phyloP scores from a whole-genome alignment of 2,329 filamentous ascomycete genomes.

The Penicillium sp. region DNA sequence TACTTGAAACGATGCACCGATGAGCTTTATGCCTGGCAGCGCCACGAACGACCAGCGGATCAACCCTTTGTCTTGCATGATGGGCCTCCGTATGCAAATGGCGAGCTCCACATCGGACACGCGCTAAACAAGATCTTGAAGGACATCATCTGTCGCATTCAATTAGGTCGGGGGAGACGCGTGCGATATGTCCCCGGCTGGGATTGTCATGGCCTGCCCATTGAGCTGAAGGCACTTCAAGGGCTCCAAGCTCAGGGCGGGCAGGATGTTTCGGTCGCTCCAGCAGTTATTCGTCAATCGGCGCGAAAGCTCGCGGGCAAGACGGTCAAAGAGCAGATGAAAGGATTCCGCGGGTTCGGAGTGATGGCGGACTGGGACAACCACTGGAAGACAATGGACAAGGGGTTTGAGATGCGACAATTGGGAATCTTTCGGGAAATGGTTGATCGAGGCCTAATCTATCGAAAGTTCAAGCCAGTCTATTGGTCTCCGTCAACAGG shows the following conservation, averaged over 20 bases:
- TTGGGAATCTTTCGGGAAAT: conserved; percentile 56
- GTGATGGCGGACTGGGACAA: conserved; percentile 61
- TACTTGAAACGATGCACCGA: conserved; percentile 75
- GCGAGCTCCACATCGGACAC: conserved; percentile 83
- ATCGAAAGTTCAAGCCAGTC: conserved; percentile 57
- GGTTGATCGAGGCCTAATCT: conserved; percentile 57
- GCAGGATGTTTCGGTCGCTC: conserved; percentile 27
- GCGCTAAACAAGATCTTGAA: conserved; percentile 96
- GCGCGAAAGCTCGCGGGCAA: conserved; percentile 52
- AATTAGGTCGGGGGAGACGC: conserved; percentile 69
- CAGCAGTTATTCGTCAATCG: conserved; percentile 48
- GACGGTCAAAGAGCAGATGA: conserved; percentile 55
- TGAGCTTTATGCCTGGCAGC: conserved; percentile 86
- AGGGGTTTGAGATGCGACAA: conserved; percentile 56
- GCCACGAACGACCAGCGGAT: conserved; percentile 46
- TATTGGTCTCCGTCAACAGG: conserved; percentile 62
- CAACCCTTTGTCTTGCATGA: conserved; percentile 78
- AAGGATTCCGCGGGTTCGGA: conserved; percentile 54
- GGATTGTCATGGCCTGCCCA: conserved; percentile 96
- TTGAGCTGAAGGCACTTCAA: conserved; percentile 89
- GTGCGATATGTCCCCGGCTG: conserved; percentile 86
- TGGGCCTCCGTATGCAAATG: conserved; percentile 95
- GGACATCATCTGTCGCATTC: conserved; percentile 79
- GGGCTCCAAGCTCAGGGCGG: conserved; percentile 38
- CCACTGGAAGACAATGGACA: conserved; percentile 59